Conservation (phyloP, 352 stramenopile species). For the Thalassiosira livingstoniorum region DNA sequence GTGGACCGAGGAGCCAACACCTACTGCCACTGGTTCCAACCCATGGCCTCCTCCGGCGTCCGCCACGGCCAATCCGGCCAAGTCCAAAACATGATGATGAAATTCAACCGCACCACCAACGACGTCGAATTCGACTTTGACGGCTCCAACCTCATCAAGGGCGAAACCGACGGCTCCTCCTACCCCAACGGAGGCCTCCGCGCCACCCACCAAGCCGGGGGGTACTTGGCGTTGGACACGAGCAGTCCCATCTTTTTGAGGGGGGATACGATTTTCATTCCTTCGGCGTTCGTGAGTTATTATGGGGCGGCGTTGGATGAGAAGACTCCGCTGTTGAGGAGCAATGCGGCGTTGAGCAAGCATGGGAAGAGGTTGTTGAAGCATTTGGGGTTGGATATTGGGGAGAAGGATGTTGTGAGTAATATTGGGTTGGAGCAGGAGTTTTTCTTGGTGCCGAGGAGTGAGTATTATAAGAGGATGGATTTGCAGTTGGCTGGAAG, state of each 20-base stretch:
- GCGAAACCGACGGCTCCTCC: conserved; percentile 88
- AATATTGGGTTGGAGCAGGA: conserved; percentile 91
- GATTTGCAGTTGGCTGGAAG: conserved; percentile 88
- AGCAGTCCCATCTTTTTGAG: conserved; percentile 86
- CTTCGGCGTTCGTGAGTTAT: conserved; percentile 87
- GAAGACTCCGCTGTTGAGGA: conserved; percentile 89
- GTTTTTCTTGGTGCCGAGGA: conserved; percentile 89
- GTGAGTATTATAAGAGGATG: conserved; percentile 86
- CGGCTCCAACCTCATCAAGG: conserved; percentile 87
- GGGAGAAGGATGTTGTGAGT: conserved; percentile 65
- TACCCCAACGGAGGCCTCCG: conserved; percentile 90
- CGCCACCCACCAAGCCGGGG: conserved; percentile 86
- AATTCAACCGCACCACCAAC: conserved; percentile 81
- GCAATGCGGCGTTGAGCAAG: conserved; percentile 84
- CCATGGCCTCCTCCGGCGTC: conserved; percentile 84
- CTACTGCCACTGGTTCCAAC: conserved; percentile 91
- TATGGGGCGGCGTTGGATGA: conserved; percentile 89
- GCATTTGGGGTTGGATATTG: conserved; percentile 84
- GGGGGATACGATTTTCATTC: conserved; percentile 89
- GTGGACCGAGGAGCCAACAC: conserved; percentile 87
- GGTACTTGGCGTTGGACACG: conserved; percentile 87
- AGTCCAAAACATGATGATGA: conserved; percentile 89
- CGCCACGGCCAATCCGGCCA: conserved; percentile 87
- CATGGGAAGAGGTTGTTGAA: conserved; percentile 83
- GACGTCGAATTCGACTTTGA: conserved; percentile 87